Base-by-base conservation (phyloP, 148 eudicot species). In the Persicaria tinctoria region DNA sequence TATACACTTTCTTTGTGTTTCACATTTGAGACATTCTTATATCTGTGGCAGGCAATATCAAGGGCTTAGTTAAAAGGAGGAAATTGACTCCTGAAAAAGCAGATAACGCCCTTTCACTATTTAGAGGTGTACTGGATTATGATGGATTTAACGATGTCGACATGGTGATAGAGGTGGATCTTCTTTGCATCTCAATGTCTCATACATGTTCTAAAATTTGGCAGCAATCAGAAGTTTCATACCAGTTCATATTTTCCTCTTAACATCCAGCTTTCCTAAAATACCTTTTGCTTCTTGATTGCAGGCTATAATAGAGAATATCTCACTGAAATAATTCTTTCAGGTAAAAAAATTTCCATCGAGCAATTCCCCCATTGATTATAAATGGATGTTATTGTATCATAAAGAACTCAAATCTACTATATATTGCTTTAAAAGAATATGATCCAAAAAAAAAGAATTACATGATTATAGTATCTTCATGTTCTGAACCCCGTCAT, bases 111-210 rank as follows among this genome's bases (percentile, higher is more conserved):
- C 84, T 90, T 75, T 86, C 83, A 50, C 68, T 89, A 84, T 86
- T 91, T 72, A 91, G 86, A 87, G 98, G 98, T 73, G 92, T 79
- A 46, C 73, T 91, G 83, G 97, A 94, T 78, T 94, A 94, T 85
- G 71, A 93, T 59, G 97, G 90, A 73, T 90, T 94, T 74, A 81
- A 79, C 79, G 90, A 91, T 78, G 96, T 83, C 47, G 97, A 94
- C 82, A 84, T 91, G 96, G 98, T 94, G 78, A 91, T 94, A 47
- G 97, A 94, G 97, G 98, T 91, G 5, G 62, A 85, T 46, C 70
- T 59, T 74, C 53, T 74, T 72, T 14, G 59, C 59, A 55, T 55
- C 59, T 55, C 5, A 55, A 2, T 55, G 18, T 55, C 59, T 55
- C 20, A 4, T 2, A 5, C 18, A 7, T 57, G 18, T 18, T 56